Evolutionary conservation across 805 yeast species (phyloP).

Genomic region (Candida xyloterini): DNA sequence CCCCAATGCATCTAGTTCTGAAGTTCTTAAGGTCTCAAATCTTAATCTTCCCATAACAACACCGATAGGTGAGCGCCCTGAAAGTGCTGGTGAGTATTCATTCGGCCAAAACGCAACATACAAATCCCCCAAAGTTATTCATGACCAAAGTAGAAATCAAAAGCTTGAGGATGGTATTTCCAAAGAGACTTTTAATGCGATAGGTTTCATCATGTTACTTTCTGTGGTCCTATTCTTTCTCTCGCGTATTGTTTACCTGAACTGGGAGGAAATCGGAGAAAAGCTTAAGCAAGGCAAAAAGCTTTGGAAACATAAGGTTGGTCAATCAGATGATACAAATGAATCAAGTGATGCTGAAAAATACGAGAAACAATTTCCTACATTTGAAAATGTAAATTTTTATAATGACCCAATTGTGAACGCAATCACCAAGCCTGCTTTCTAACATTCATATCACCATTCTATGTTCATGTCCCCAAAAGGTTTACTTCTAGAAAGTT

Average conservation of each 20-base stretch:
- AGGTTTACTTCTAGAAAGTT: slow-evolving; percentile 44
- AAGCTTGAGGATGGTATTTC: not conserved
- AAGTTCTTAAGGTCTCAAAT: not conserved
- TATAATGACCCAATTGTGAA: not conserved
- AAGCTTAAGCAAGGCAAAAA: not conserved
- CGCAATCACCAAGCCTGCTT: not conserved
- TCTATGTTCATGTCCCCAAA: slow-evolving; percentile 47
- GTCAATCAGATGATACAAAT: not conserved
- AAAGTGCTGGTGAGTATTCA: too few species aligned
- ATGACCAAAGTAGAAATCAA: not conserved
- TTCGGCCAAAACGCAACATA: not conserved
- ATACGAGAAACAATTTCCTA: not conserved
- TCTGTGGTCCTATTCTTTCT: slow-evolving; percentile 6
- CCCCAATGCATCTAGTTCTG: not conserved
- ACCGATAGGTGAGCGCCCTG: too few species aligned
- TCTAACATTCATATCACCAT: slow-evolving; percentile 35
- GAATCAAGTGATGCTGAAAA: not conserved
- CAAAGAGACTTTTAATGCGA: slow-evolving; percentile 1
- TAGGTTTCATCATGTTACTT: slow-evolving; percentile 1
- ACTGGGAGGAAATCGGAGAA: slow-evolving; percentile 3
- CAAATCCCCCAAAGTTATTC: not conserved
- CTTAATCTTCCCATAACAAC: not conserved
- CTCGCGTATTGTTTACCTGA: slow-evolving; percentile 3
- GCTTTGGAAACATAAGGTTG: not conserved
- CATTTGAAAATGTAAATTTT: not conserved